These are phyloP conservation scores for Alternaria longipes DNA, from an alignment of 2,329 filamentous ascomycete species.

Conservation along the genomic window DNA sequence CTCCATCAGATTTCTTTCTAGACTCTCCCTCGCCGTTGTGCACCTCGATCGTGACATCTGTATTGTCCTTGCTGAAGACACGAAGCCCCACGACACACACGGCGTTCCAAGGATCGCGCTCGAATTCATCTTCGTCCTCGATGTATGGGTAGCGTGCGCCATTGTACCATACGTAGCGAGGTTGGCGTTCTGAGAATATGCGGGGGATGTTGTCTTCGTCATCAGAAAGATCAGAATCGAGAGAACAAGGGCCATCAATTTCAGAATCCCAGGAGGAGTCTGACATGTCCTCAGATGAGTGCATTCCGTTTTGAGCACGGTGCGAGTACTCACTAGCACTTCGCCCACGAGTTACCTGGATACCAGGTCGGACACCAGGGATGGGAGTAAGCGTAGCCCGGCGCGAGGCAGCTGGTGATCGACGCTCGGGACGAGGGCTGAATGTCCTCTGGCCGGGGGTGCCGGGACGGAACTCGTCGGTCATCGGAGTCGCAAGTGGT, in stretches of 20 bases:
- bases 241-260: constrained; percentile 48
- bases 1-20: constrained; percentile 33
- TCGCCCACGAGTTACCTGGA: constrained; percentile 44
- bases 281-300: constrained; percentile 43
- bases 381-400: constrained; percentile 51
- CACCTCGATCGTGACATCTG: constrained; percentile 62
- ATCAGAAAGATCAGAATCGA: constrained; percentile 36
- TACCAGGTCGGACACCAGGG: constrained; percentile 46
- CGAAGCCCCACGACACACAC: constrained; percentile 67
- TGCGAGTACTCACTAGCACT: constrained; percentile 42
- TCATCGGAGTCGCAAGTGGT: constrained; percentile 37
- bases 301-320: constrained; percentile 42
- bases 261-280: constrained; percentile 56
- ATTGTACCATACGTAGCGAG: constrained; percentile 35
- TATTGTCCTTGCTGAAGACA: constrained; percentile 64
- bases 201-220: constrained; percentile 20
- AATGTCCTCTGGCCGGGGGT: constrained; percentile 43
- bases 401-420: constrained; percentile 43
- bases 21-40: constrained; percentile 50
- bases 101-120: constrained; percentile 67
- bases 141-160: constrained; percentile 34
- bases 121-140: constrained; percentile 56
- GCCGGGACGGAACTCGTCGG: constrained; percentile 46
- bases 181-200: constrained; percentile 22
- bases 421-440: constrained; percentile 42